Evolutionary conservation across 2,329 filamentous ascomycete species (phyloP), one percentile per base, ranked within the genome.

Genomic region (Phaeoacremonium minimum): DNA sequence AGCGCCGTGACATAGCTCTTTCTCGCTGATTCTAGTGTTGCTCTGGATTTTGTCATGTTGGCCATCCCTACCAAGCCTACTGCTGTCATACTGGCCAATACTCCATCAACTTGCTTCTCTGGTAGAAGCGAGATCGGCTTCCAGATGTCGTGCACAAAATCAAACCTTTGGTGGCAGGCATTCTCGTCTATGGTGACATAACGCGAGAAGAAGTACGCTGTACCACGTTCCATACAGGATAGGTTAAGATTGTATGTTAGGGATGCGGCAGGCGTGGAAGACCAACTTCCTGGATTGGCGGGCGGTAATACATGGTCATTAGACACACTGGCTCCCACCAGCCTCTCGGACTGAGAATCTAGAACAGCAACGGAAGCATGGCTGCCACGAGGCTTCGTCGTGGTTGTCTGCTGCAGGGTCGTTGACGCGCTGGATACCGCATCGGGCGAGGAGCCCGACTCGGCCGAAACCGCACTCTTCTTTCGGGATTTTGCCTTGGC

Each of bases 61-160:
- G 72, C 67, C 32, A 74, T 58, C 7, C 70, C 70, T 19, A 71
- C 66, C 6, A 78, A 57, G 12, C 74, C 74, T 6, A 77, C 73
- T 5, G 74, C 73, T 11, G 66, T 67, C 59, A 77, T 73, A 45
- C 70, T 70, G 14, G 71, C 64, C 16, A 73, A 61, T 15, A 73
- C 65, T 9, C 66, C 60, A 45, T 75, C 73, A 11, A 62, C 41
- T 12, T 60, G 50, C 18, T 54, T 50, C 5, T 57, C 52, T 4
- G 56, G 45, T 8, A 44, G 42, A 5, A 53, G 49, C n/a, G 51
- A 51, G 6, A 56, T 60, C 1, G 70, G 68, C 39, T 64, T 69
- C 70, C 70, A 73, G 7, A 77, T 57, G 28, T 77, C 69, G 37
- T 66, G 69, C 37, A 77, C 57, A 47, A 71, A 74, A 44, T 73